Percentiles rank a stretch among this genome's conserved stretches.
Evolutionary conservation across 139 green algal species (phyloP).

Genomic region (Closterium sp.): DNA sequence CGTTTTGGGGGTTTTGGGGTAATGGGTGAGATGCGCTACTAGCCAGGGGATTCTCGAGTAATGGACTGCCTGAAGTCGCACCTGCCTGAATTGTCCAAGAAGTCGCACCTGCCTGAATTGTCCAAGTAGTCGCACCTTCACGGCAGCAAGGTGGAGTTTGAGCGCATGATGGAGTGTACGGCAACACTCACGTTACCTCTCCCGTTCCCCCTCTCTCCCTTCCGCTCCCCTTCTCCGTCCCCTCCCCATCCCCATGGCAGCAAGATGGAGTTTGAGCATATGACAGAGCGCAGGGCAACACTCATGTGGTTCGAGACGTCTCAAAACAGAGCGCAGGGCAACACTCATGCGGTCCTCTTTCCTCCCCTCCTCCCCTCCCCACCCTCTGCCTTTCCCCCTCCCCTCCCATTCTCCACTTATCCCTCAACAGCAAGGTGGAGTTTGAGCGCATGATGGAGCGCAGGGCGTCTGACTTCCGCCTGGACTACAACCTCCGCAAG

Average conservation of each 20-base stretch:
- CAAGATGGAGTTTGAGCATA: constrained; percentile 51
- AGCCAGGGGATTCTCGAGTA: too few relatives aligned
- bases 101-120: too few relatives aligned
- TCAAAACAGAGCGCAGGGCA: too few relatives aligned
- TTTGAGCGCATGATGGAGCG: constrained; percentile 53
- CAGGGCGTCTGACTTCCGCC: constrained; percentile 47
- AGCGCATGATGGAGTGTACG: constrained; percentile 46
- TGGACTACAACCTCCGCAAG: constrained; percentile 33
- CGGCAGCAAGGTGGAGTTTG: constrained; percentile 7
- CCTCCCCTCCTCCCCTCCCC: neutral
- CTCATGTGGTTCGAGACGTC: too few relatives aligned
- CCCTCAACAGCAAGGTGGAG: constrained; percentile 37
- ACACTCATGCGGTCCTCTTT: too few relatives aligned
- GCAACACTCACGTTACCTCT: neutral
- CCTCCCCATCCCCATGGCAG: constrained; percentile 18
- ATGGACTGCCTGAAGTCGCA: too few relatives aligned
- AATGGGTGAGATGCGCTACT: too few relatives aligned
- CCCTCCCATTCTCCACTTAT: neutral
- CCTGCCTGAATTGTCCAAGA: too few relatives aligned
- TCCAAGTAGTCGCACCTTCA: too few relatives aligned
- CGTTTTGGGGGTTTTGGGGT: too few relatives aligned
- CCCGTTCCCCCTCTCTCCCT: too few relatives aligned
- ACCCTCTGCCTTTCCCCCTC: neutral
- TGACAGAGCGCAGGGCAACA: constrained; percentile 9
- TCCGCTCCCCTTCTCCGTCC: constrained; percentile 10